These are phyloP conservation scores for Fallopia convolvulus DNA, from an alignment of 148 eudicot species.

Conservation along the genomic window DNA sequence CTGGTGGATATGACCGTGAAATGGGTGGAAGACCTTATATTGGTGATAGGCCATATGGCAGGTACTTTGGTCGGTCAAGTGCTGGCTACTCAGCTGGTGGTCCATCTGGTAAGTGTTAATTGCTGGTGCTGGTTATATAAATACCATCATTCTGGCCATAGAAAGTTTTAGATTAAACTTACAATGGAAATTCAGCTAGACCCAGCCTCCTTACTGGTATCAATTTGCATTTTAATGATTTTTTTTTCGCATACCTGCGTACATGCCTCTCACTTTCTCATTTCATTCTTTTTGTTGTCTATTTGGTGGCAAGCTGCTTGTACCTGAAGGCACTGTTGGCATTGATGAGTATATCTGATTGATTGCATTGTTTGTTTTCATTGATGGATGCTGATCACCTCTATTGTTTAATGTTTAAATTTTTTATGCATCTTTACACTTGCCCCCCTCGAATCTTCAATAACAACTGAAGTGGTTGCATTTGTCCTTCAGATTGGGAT, in stretches of 20 bases:
- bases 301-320: not conserved
- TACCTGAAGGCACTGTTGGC: no score
- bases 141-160: not conserved
- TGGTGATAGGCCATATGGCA: conserved; percentile 87
- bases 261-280: not conserved
- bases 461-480: not conserved
- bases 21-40: conserved; percentile 65
- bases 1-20: conserved; percentile 71
- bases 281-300: not conserved
- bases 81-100: conserved; percentile 86
- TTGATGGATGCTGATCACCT: no score
- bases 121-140: not conserved
- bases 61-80: conserved; percentile 52
- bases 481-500: conserved; percentile 60
- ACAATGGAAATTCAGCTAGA: not conserved
- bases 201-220: not conserved
- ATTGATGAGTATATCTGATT: no score
- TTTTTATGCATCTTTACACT: not conserved
- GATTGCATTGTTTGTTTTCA: no score
- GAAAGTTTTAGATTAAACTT: not conserved
- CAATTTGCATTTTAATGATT: not conserved
- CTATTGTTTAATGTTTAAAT: not conserved
- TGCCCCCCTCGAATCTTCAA: not conserved
- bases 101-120: conserved; percentile 33
- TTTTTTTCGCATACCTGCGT: not conserved